Evolutionary conservation across 176 grass and related monocot species (phyloP).

Genomic region (Metroxylon sagu): DNA sequence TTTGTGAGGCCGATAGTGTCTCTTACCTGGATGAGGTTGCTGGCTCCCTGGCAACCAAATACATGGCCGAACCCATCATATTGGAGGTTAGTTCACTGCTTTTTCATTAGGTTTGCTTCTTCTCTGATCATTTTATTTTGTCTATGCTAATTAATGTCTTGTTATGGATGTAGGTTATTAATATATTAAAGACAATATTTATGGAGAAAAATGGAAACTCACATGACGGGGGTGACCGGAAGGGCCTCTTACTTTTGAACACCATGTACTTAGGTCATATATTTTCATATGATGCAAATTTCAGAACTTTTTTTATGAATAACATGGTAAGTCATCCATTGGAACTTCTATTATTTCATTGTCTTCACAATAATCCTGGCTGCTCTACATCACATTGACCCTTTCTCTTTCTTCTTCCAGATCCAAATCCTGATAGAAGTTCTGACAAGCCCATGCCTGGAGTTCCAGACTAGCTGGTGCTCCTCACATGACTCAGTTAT

Average conservation of each 20-base stretch:
- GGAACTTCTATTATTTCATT: not conserved
- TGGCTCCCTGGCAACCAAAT: conserved; percentile 54
- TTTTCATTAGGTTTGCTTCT: conserved; percentile 1
- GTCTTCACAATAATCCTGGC: no score
- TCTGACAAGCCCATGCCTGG: conserved; percentile 57
- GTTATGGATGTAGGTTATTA: conserved; percentile 55
- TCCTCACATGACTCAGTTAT: conserved; percentile 51
- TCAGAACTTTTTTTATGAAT: conserved; percentile 77
- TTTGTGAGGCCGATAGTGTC: conserved; percentile 91
- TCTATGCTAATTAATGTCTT: no score
- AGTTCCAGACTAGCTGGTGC: conserved; percentile 78
- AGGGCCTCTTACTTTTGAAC: conserved; percentile 75
- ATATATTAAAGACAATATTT: conserved; percentile 76
- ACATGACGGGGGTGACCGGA: conserved; percentile 35
- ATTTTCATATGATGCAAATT: conserved; percentile 94
- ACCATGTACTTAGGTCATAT: conserved; percentile 74
- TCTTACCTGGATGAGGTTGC: conserved; percentile 97
- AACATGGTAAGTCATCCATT: conserved; percentile 34
- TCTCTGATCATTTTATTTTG: conserved; percentile 10
- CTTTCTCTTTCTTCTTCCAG: conserved; percentile 36
- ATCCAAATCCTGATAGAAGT: conserved; percentile 83
- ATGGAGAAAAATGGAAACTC: conserved; percentile 33
- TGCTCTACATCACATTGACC: not conserved
- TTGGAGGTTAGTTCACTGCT: conserved; percentile 53
- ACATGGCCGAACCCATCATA: conserved; percentile 65